Evolutionary conservation across 345 rosid genomes (phyloP), one percentile per base, ranked within the genome.

Genomic region (Gossypium mustelinum): DNA sequence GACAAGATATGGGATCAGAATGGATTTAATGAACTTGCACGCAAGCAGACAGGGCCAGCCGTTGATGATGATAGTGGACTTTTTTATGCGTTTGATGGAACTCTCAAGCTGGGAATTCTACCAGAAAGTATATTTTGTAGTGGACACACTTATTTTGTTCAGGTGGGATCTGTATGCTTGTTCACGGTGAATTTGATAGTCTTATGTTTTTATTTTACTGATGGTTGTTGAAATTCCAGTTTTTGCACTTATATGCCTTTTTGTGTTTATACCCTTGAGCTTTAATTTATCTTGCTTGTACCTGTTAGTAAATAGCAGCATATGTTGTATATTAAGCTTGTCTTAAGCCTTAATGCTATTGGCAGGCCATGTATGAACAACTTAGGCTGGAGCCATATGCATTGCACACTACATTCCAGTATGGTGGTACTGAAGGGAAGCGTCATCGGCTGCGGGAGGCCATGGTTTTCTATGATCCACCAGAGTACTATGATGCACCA

Each of bases 1-100:
- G 99, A 93, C 61, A 88, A 86, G 81, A 94, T 93, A 75, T 95
- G 99, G 99, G 99, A 95, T 88, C 99, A 95, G 76, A 91, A 91
- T 81, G 99, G 99, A 44, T 95, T 95, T 83, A 95, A 95, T 75
- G 90, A 91, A 43, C 83, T 93, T 64, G 87, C 93, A 58, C 89
- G 88, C 66, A 90, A 76, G 80, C 94, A 93, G 87, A 71, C 92
- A 79, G 99, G 99, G 29, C 99, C 99, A 39, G 85, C 99, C 51
- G 89, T 91, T 74, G 89, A 86, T 76, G 93, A 83, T 54, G 90
- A 87, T 13, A 86, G 85, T 80, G 96, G 92, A 77, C 93, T 93
- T 80, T 87, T 82, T 44, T 95, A 93, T 79, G 97, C 99, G 76
- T 95, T 80, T 84, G 97, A 95, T 86, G 94, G 99, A 81, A 90